phyloP scores from a whole-genome alignment of 2,329 filamentous ascomycete genomes.

The Geoglossum cookeanum region DNA sequence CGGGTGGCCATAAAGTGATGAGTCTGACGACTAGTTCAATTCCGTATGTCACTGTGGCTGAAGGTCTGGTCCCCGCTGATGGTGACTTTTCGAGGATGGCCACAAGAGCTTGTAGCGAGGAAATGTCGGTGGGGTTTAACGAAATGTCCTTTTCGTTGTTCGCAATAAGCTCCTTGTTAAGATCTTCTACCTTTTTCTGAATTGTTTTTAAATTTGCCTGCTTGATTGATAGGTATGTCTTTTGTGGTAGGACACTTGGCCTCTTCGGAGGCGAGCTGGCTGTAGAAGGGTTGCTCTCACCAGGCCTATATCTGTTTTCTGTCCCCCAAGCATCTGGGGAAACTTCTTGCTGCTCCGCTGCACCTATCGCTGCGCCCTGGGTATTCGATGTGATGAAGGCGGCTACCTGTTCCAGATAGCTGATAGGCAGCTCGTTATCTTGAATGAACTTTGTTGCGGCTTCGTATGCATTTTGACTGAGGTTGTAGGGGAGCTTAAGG shows the following conservation, averaged over 20 bases:
- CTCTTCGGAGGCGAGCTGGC: conserved; percentile 18
- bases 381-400: conserved; percentile 87
- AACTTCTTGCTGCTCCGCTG: conserved; percentile 27
- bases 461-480: conserved; percentile 83
- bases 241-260: conserved; percentile 54
- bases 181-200: conserved; percentile 53
- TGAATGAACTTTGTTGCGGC: conserved; percentile 78
- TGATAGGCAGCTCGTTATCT: conserved; percentile 71
- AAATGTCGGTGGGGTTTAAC: conserved; percentile 52
- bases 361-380: conserved; percentile 65
- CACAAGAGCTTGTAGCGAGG: conserved; percentile 40
- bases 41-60: conserved; percentile 28
- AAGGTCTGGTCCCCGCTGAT: conserved; percentile 11
- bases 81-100: conserved; percentile 39
- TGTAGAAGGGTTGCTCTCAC: conserved; percentile 30
- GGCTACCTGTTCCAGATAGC: conserved; percentile 78
- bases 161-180: conserved; percentile 55
- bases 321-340: conserved; percentile 58
- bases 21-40: conserved; percentile 51
- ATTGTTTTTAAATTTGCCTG: conserved; percentile 52
- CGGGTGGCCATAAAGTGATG: conserved; percentile 59
- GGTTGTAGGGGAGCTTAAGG: conserved; percentile 83
- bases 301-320: conserved; percentile 61
- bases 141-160: conserved; percentile 54
- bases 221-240: conserved; percentile 57